These are phyloP conservation scores for Yamadazyma buinensis DNA, from an alignment of 1,139 yeast species.

Conservation along the genomic window DNA sequence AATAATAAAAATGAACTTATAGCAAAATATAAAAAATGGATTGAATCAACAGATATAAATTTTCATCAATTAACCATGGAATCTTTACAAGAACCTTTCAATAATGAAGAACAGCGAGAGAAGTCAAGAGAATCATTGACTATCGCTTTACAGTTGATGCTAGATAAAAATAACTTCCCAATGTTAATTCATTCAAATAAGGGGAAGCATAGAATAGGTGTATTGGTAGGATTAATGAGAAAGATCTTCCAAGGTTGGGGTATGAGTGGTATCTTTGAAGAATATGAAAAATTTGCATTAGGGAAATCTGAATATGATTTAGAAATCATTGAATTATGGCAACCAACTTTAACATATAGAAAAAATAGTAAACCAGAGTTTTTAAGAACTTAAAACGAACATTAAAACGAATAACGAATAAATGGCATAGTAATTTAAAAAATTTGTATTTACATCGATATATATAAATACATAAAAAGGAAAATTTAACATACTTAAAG, in stretches of 20 bases:
- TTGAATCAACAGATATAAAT: slow-evolving; percentile 50
- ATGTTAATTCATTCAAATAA: slow-evolving; percentile 87
- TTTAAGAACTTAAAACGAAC: slow-evolving; percentile 17
- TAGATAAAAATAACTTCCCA: slow-evolving; percentile 76
- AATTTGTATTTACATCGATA: no score
- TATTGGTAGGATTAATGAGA: slow-evolving; percentile 82
- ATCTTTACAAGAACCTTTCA: slow-evolving; percentile 73
- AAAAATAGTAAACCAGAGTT: slow-evolving; percentile 34
- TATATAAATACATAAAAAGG: no score
- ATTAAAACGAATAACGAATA: neutral
- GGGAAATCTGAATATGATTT: slow-evolving; percentile 92
- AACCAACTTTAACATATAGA: slow-evolving; percentile 38
- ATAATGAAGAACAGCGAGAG: slow-evolving; percentile 42
- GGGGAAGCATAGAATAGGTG: slow-evolving; percentile 94
- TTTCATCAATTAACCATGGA: slow-evolving; percentile 64
- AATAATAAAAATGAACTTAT: slow-evolving; percentile 36
- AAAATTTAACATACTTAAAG: no score
- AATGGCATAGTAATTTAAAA: no score
- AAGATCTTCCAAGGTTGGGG: slow-evolving; percentile 91
- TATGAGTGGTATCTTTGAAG: slow-evolving; percentile 87
- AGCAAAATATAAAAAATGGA: slow-evolving; percentile 60
- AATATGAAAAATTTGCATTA: slow-evolving; percentile 86
- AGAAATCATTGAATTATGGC: slow-evolving; percentile 55
- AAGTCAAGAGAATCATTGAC: slow-evolving; percentile 49
- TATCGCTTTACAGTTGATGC: slow-evolving; percentile 57